Base-by-base conservation (phyloP, 2,329 filamentous ascomycete genomes). In the Exserohilum rostratum region DNA sequence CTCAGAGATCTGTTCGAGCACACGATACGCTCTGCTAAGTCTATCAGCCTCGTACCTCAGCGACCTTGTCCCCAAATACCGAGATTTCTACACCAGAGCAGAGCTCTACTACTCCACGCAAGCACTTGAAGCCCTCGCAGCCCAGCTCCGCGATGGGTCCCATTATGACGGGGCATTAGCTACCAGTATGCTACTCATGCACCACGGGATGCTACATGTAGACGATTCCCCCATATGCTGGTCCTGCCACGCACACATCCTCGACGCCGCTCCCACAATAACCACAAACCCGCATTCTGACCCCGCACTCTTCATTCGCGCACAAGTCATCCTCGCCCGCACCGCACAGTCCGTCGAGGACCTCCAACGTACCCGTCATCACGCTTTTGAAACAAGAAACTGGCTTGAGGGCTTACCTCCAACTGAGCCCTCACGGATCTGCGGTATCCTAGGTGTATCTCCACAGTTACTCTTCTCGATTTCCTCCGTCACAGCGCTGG, bases 161-260 rank as follows among this genome's bases (percentile, higher is more conserved):
- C 50, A 67, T 31, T 70, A 65, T 34, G 64, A 68, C n/a, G 69
- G 67, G 17, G 67, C 67, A 9, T 61, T 72, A 15, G 62, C 66
- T 3, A 73, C 70, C 4, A 69, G 69, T 46, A 73, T 73, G 70
- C 56, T 73, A 25, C 57, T 73, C 2, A 68, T 73, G 66, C 70
- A 73, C 29, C 67, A 71, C 20, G 64, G 65, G 34, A 62, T 61
- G 11, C 53, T 73, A 34, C 70, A 69, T 49, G 61, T 60, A 7
- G 58, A 68, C 9, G 67, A 72, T 1, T 63, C 64, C 5, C 58
- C 55, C n/a, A 38, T 72, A 3, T 72, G 70, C 56, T 73, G 70
- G 70, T 71, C 68, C 2, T 64, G 61, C 38, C 70, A 73, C 22
- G 68, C 70, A 39, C 71, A 71, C 30, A 59, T 73, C 29, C 69